Evolutionary conservation across 2,329 filamentous ascomycete genomes (phyloP).

Genomic region (Penicillium sp.): DNA sequence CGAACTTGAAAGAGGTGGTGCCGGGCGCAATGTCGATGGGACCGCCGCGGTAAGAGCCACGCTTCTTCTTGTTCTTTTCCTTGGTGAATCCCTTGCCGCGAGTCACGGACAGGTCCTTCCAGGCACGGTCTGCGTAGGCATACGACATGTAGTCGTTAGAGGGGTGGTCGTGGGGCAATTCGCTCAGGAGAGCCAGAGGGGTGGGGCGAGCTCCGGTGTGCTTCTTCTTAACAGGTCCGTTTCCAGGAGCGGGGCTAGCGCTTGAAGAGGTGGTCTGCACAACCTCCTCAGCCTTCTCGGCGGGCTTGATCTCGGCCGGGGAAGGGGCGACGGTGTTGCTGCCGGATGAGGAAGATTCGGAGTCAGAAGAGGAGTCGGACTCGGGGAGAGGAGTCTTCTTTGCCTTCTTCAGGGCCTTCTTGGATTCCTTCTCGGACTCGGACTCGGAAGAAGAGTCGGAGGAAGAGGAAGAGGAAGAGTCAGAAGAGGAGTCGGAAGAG

Average conservation of each 20-base stretch:
- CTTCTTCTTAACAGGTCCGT: conserved; percentile 38
- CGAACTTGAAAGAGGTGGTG: conserved; percentile 84
- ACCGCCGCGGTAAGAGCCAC: conserved; percentile 86
- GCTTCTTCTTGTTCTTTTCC: conserved; percentile 99
- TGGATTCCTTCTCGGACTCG: conserved; percentile 29
- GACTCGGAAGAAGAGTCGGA: conserved; percentile 20
- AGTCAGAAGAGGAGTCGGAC: conserved; percentile 33
- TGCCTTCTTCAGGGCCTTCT: conserved; percentile 35
- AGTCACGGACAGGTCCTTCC: conserved; percentile 83
- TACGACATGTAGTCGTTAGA: conserved; percentile 83
- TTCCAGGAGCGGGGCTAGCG: conserved; percentile 47
- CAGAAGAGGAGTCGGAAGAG: conserved; percentile 16
- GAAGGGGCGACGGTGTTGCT: conserved; percentile 35
- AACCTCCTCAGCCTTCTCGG: conserved; percentile 17
- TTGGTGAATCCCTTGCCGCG: conserved; percentile 98
- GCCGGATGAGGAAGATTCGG: conserved; percentile 28
- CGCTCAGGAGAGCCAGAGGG: conserved; percentile 74
- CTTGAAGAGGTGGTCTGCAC: conserved; percentile 50
- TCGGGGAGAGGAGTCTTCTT: conserved; percentile 39
- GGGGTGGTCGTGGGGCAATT: conserved; percentile 66
- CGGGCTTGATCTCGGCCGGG: conserved; percentile 26
- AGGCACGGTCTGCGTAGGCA: conserved; percentile 84
- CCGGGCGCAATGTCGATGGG: conserved; percentile 77
- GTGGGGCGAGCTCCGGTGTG: conserved; percentile 58
- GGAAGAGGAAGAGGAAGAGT: conserved; percentile 11